Base-by-base conservation (phyloP, 768 basidiomycete species). In the Leccinum disarticulatum region DNA sequence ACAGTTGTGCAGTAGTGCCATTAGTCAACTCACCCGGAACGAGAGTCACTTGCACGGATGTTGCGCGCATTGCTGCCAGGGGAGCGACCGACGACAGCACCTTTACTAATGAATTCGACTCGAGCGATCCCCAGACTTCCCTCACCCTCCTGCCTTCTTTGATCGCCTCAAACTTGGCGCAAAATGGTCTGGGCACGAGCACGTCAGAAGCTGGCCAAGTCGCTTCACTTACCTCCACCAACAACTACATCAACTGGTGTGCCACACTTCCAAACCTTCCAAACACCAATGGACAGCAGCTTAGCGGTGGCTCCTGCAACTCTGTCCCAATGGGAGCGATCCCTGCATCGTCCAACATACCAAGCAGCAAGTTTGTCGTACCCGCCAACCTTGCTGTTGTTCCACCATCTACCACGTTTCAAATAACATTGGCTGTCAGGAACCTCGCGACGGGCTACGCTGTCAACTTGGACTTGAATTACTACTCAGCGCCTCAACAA, bases 191-290 rank as follows among this genome's bases (percentile, higher is more conserved):
- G 60, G 62, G 65, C 14, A 56, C 49, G 19, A 64, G 59, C 28
- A 62, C 69, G 27, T 62, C 75, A 1, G 64, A 65, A 1, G 62
- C 78, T 55, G 84, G 83, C 31, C 80, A 87, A 71, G 79, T 80
- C 30, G 75, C 84, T 14, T 87, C 85, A 6, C 72, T 84, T 7
- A 86, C 82, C 0, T 86, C 86, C n/a, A 72, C 71, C 47, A 87
- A 90, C 76, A 90, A 90, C 77, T 91, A 86, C 70, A 87, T 88
- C 74, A 87, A 87, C 75, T 86, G 77, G 70, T 88, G 87, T 64
- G 70, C 76, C 10, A 81, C 80, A 14, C 66, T 78, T 2, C 68
- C 79, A 3, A 64, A 78, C 52, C 70, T 80, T 52, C 81, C 86
- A 3, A 76, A 88, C 59, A 88, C 88, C 48, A 82, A 86, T 66